Base-by-base conservation (phyloP, 2,329 filamentous ascomycete species). In the Fusarium sp. region DNA sequence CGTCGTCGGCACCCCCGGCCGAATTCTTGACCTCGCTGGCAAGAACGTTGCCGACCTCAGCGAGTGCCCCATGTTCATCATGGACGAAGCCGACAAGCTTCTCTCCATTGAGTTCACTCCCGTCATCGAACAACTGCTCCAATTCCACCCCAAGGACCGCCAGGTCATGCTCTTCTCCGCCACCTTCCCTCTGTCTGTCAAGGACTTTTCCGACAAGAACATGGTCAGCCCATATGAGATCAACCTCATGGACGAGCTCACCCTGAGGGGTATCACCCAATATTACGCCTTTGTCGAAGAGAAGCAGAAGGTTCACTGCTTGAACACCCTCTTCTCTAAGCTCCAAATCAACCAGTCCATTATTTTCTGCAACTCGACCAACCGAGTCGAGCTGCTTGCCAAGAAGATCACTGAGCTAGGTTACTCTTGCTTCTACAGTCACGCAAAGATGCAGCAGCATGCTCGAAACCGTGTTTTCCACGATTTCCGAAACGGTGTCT, bases 321-420 rank as follows among this genome's bases (percentile, higher is more conserved):
- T 99, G 75, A 99, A 99, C 87, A 99, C 97, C 1, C 92, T 99
- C 73, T 99, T 99, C 88, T 98, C 95, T 78, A 98, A 98, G 85
- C 91, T 99, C 17, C 96, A 99, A 85, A 99, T 99, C 86, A 99
- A 99, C 86, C 97, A 99, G 87, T 99, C 97, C 72, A 99, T 99
- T 86, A 99, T 99, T 82, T 99, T 99, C 87, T 99, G 97, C 87
- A 99, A 99, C 85, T 99, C 97, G 45, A 99, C 97, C 63, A 98
- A 98, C 84, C 94, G 97, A 75, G 97, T 99, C 70, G 97, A 99
- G 85, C 89, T 99, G 63, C 90, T 99, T 30, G 97, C 97, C 60
- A 99, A 99, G 89, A 99, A 99, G 85, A 99, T 99, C 80, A 99
- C 97, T 57, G 97, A 99, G 84, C 91, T 99, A 75, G 97, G 97